phyloP scores from a whole-genome alignment of 148 eudicot species.

The Rhododendron ovatum region DNA sequence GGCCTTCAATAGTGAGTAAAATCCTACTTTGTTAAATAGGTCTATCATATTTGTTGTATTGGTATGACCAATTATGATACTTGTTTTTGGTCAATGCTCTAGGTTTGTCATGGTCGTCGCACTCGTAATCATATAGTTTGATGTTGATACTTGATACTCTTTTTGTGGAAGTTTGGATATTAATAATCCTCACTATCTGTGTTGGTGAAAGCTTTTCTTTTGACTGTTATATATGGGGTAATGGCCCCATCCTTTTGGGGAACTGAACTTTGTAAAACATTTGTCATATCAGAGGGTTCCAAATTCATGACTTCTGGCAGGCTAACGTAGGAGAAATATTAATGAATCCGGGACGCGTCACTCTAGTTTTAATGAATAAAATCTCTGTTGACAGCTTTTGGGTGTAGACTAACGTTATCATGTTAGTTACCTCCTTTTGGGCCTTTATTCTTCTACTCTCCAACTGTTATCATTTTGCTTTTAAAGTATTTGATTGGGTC shows the following conservation, averaged over 20 bases:
- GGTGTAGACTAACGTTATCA: neutral
- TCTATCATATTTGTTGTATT: slow-evolving; percentile 6
- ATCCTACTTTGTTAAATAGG: neutral
- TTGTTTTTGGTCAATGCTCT: neutral
- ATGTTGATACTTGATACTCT: slow-evolving; percentile 4
- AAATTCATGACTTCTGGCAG: neutral
- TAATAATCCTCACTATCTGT: neutral
- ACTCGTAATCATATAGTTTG: neutral
- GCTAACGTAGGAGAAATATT: neutral
- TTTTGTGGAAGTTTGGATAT: neutral
- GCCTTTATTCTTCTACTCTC: neutral
- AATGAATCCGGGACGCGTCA: neutral
- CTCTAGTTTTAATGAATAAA: neutral
- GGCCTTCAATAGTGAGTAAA: slow-evolving; percentile 62
- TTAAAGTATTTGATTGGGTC: neutral
- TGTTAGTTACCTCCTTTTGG: neutral
- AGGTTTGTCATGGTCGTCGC: neutral
- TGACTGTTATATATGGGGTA: neutral
- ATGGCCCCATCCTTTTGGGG: neutral
- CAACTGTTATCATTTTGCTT: neutral
- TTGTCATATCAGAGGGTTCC: neutral
- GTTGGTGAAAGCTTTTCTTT: neutral
- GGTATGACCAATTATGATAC: slow-evolving; percentile 5
- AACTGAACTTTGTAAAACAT: neutral
- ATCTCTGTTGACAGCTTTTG: neutral